Evolutionary conservation across 352 stramenopile genomes (phyloP), one percentile per base, ranked within the genome.

Genomic region (Aphanomyces invadans): DNA sequence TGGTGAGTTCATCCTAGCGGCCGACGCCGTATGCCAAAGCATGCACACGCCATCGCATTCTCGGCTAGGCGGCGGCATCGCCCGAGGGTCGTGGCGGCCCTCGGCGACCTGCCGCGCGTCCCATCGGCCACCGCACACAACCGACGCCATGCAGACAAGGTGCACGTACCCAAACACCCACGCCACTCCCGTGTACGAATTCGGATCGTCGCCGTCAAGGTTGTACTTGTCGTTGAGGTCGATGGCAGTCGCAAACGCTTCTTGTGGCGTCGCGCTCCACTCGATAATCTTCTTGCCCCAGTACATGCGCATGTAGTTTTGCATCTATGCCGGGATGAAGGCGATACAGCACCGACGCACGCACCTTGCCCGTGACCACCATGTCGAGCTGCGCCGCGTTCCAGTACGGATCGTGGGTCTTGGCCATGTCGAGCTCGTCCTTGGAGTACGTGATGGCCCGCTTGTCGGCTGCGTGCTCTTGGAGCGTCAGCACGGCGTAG

Each of bases 201-300:
- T 99, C 17, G 97, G 90, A 72, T 99, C 96, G 2, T 89, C 85
- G 10, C 96, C 97, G 75, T 99, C 97, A 32, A 99, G 82, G 0
- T 89, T 87, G 74, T 98, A 99, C 77, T 97, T 97, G 78, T 99
- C 98, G 82, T 99, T 99, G 31, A 99, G 88, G 28, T 96, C 93
- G 33, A 98, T 82, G 12, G 91, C 95, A 4, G 81, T 93, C n/a
- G 81, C 67, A 26, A 98, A 91, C 4, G 95, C 96, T 69, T 97
- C 80, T 38, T 87, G 73, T 0, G 96, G 96, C 10, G 83, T 86
- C 23, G 74, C 55, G 1, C 97, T 98, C 97, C 97, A 99, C 74
- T 99, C 96, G 17, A 99, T 77, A 55, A 99, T 96, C 74, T 99
- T 99, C 78, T 98, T 98, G 42, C 89, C 96, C 97, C 97, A 99